Base-by-base conservation (phyloP, 1,284 basidiomycete species). In the Pseudozyma sp. region DNA sequence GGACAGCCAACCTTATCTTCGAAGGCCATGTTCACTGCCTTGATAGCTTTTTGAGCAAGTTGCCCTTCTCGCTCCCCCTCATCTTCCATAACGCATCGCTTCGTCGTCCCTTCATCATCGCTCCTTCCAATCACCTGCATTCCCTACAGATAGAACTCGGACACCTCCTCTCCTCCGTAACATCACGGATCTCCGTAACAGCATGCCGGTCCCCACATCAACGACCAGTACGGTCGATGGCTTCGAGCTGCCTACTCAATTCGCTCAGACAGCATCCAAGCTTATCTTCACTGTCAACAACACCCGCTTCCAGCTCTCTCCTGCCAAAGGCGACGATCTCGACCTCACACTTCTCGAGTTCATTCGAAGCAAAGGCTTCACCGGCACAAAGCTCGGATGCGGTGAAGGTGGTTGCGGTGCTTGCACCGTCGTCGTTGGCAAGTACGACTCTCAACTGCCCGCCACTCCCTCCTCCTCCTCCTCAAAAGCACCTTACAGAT, bases 351-450 rank as follows among this genome's bases (percentile, higher is more conserved):
- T 85, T 5, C 81, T 85, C 54, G 79, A 84, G 34, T 85, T 84
- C 65, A 68, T 85, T 17, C 78, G 85, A 17, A 73, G 75, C 39
- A 66, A 76, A 43, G 83, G 83, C 3, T 77, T 85, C 43, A 85
- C 81, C 2, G 85, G 85, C 9, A 85, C 85, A 13, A 85, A 85
- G 60, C 77, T 84, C 9, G 85, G 84, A 5, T 85, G 85, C 45
- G 81, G 78, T 29, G 84, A 85, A 54, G 85, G 85, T 33, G 84
- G 84, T 7, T 85, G 84, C 50, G 85, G 85, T 46, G 81, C 84
- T 6, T 85, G 83, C 60, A 83, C 84, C n/a, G 82, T 82, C 35
- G 78, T 80, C n/a, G 64, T 83, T 14, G 64, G 72, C 54, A 66
- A 75, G 67, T 61, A 62, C 37, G 64, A 73, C 46, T 7, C 33